Evolutionary conservation across 2,329 filamentous ascomycete genomes (phyloP), one percentile per base, ranked within the genome.

Genomic region (Monilinia polystroma): DNA sequence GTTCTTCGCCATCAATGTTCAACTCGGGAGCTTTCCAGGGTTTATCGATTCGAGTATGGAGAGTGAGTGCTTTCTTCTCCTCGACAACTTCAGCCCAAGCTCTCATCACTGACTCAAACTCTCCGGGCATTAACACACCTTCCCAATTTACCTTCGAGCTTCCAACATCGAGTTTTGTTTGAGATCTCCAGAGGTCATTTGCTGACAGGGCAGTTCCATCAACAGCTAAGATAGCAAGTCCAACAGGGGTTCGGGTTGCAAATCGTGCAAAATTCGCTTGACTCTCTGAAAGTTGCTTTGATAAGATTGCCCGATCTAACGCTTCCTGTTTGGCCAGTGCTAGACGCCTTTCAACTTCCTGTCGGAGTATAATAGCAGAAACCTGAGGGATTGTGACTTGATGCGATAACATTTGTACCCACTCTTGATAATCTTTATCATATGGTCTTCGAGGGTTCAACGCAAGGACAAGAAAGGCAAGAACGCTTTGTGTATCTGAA

Each of bases 361-460:
- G 57, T 2, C 45, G 57, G 81, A 91, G 85, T 1, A 91, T 78
- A 0, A 91, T 86, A 0, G 90, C 88, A 89, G 89, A 60, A 4
- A 49, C 43, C 11, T 91, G 79, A 0, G 87, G 89, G 1, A 87
- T 90, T 0, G 85, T 87, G 8, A 91, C 78, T 74, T 81, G 90
- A 68, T 83, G 81, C 52, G 77, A 80, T 45, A 85, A 73, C 29
- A 60, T 38, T 18, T 60, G 57, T 49, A 60, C 23, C 57, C 57
- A 60, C 12, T 60, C 57, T 69, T 86, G 84, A 73, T 93, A 95
- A 71, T 93, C 91, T 41, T 89, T 86, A 72, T 95, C 90, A 72
- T 90, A 94, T 0, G 88, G 89, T 65, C 90, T 82, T 53, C 90
- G 82, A 2, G 91, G 90, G 74, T 95, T 95, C 11, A 91, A 81